These are phyloP conservation scores for Andrographis paniculata DNA, from an alignment of 305 asterid genomes.

Conservation along the genomic window DNA sequence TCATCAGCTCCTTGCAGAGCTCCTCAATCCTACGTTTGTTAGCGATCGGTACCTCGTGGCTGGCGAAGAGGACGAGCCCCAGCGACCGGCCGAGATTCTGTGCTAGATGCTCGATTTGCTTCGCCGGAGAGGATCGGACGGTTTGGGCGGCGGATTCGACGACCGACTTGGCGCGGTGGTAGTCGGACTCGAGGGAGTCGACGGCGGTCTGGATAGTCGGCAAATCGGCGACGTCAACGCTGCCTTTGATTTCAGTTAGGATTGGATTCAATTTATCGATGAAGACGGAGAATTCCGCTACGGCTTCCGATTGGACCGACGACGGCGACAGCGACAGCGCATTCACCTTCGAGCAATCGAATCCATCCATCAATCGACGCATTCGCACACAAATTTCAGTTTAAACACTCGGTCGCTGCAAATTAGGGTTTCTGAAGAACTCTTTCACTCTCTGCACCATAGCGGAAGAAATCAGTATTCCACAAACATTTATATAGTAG, in stretches of 20 bases:
- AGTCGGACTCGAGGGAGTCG: slow-evolving; percentile 59
- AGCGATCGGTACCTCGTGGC: slow-evolving; percentile 46
- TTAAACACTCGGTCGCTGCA: too few species aligned
- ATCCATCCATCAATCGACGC: slow-evolving; percentile 25
- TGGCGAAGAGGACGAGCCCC: slow-evolving; percentile 73
- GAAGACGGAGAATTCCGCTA: slow-evolving; percentile 43
- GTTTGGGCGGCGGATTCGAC: slow-evolving; percentile 23
- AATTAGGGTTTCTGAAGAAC: too few species aligned
- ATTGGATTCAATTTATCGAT: slow-evolving; percentile 54
- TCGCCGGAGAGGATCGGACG: slow-evolving; percentile 38
- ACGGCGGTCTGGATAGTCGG: slow-evolving; percentile 51
- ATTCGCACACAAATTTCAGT: not conserved
- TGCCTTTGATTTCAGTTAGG: slow-evolving; percentile 42
- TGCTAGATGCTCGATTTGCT: slow-evolving; percentile 40
- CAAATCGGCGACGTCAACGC: slow-evolving; percentile 20
- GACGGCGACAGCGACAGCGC: slow-evolving; percentile 39
- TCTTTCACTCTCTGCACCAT: too few species aligned
- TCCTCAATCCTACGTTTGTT: slow-evolving; percentile 51
- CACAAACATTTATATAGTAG: too few species aligned
- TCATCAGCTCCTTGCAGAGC: slow-evolving; percentile 64
- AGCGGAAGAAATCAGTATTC: too few species aligned
- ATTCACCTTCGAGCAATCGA: slow-evolving; percentile 30
- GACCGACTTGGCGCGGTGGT: slow-evolving; percentile 35
- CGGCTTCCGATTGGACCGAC: slow-evolving; percentile 34
- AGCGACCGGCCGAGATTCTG: slow-evolving; percentile 71